These are phyloP conservation scores for Candida ficus DNA, from an alignment of 805 yeast genomes.

Conservation along the genomic window DNA sequence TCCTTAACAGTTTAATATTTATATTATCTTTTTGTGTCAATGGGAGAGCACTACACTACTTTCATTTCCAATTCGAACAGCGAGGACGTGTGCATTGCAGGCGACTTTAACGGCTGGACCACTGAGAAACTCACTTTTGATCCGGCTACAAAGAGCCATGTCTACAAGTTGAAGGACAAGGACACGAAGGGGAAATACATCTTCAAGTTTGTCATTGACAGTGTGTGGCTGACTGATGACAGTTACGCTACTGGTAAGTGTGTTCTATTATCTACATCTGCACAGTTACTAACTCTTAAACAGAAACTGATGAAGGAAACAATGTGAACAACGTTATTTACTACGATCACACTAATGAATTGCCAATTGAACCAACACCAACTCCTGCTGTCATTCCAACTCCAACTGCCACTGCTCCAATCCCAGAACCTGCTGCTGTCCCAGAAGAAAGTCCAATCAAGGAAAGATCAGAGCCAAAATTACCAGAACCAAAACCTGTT, in stretches of 20 bases:
- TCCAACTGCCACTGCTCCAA: background rate
- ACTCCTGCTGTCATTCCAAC: slow-evolving; percentile 12
- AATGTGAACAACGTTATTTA: slow-evolving; percentile 34
- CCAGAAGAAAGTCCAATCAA: too few relatives aligned
- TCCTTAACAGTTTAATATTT: too few relatives aligned
- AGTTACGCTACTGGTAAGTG: slow-evolving; percentile 19
- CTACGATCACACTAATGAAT: slow-evolving; percentile 9
- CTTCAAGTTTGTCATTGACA: slow-evolving; percentile 23
- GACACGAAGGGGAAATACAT: slow-evolving; percentile 16
- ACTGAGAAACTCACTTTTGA: slow-evolving; percentile 15
- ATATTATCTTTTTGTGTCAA: background rate
- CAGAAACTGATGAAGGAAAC: slow-evolving; percentile 31
- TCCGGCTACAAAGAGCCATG: slow-evolving; percentile 2
- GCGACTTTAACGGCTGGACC: slow-evolving; percentile 33
- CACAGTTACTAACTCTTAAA: slow-evolving; percentile 22
- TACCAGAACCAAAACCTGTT: slow-evolving; percentile 3
- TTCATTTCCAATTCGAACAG: slow-evolving; percentile 13
- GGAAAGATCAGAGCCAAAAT: too few relatives aligned
- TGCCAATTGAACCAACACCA: slow-evolving; percentile 24
- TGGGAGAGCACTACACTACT: slow-evolving; percentile 3
- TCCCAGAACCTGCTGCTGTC: too few relatives aligned
- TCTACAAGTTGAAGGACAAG: slow-evolving; percentile 11
- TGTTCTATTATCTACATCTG: too few relatives aligned
- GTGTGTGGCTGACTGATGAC: slow-evolving; percentile 18
- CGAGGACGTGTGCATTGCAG: slow-evolving; percentile 30